Percentiles rank a stretch among this genome's conserved stretches.
phyloP scores from a whole-genome alignment of 2,329 filamentous ascomycete genomes.

The Tolypocladium capitatum region DNA sequence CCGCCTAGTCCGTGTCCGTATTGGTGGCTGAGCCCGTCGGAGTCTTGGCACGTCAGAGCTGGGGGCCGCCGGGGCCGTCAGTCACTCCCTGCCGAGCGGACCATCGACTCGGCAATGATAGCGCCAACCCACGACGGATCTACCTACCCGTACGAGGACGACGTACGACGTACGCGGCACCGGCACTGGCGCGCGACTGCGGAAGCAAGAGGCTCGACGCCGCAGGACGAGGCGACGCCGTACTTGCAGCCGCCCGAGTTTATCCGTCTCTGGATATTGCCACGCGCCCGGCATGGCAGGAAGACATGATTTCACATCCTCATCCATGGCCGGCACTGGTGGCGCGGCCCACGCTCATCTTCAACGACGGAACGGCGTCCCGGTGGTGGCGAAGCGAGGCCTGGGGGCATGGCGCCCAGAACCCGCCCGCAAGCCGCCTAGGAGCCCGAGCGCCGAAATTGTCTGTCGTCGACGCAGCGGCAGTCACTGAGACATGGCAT shows the following conservation, averaged over 20 bases:
- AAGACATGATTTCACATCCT: not conserved
- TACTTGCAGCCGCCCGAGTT: not conserved
- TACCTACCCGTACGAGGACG: not conserved
- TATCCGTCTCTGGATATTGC: not conserved
- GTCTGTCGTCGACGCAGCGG: not conserved
- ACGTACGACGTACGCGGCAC: too few species aligned
- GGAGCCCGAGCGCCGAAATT: too few species aligned
- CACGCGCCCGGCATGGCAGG: not conserved
- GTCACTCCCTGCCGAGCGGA: too few species aligned
- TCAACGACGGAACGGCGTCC: not conserved
- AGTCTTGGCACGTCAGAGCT: not conserved
- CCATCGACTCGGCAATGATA: not conserved
- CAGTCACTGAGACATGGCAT: not conserved
- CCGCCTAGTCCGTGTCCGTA: too few species aligned
- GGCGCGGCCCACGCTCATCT: not conserved
- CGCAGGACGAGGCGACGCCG: not conserved
- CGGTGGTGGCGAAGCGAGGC: not conserved
- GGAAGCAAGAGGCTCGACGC: not conserved
- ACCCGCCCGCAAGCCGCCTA: too few species aligned
- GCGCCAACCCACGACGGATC: too few species aligned
- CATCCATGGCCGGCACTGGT: not conserved
- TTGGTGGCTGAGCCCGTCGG: too few species aligned
- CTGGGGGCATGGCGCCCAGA: not conserved
- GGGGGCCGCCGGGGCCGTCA: too few species aligned
- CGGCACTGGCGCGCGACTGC: not conserved